Evolutionary conservation across 768 basidiomycete genomes (phyloP), one percentile per base, ranked within the genome.

Genomic region (Lentinus brumalis): DNA sequence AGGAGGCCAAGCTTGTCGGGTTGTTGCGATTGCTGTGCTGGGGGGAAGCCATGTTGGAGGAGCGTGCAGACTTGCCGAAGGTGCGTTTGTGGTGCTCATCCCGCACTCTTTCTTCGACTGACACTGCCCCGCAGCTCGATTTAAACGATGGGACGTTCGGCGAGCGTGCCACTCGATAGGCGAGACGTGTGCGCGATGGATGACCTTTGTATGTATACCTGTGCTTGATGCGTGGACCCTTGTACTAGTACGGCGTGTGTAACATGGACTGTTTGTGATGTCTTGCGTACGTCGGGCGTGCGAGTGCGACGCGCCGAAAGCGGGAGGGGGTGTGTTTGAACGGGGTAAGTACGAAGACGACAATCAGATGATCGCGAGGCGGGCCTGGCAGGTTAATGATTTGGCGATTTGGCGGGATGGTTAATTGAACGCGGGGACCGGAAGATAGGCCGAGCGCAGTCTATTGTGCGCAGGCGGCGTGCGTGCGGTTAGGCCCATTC

Each of bases 1-100:
- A 90, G 71, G 92, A 96, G 72, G 92, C 96, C 58, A 97, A 96
- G 75, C 76, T 98, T 53, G 85, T 89, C 31, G 87, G 86, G 16
- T 71, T 98, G 71, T 75, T 98, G 73, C 87, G 90, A 75, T 78
- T 97, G 66, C 78, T 96, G 67, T 85, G 83, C 49, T 98, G 95
- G 94, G 95, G 93, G 0, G 94, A 96, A 77, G 80, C 78, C 51
- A 76, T 89, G 81, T 74, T 96, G 66, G 83, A 82, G 57, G 91
- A 92, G 69, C 83, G 84, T 61, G 88, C 86, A 0, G 91, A 92
- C 47, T 92, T 91, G 77, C 92, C 92, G 8, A 86, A 85, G 82
- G 87, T 89, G 72, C 64, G 82, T 56, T 26, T 54, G 52, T 65
- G 66, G 67, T 62, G 67, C 58, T 46, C 71, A 26, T 58, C 71